phyloP scores from a whole-genome alignment of 2,329 filamentous ascomycete species.

The Ophiocordyceps camponoti-saundersi region DNA sequence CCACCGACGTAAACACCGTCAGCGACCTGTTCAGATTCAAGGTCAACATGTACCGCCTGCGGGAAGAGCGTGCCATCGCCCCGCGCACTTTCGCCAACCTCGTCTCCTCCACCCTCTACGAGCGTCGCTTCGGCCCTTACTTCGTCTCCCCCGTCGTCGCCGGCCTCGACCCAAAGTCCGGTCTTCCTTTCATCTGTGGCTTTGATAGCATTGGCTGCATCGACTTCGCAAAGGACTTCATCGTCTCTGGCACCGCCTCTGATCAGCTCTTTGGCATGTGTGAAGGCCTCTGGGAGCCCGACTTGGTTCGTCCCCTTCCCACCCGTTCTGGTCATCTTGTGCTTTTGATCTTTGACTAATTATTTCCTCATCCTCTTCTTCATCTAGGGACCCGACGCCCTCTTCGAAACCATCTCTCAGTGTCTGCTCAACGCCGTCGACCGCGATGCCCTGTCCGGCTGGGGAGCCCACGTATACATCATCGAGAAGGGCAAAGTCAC shows the following conservation, averaged over 20 bases:
- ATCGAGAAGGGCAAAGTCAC: conserved; percentile 99
- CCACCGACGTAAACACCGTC: conserved; percentile 88
- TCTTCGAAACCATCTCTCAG: conserved; percentile 98
- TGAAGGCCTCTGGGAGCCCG: conserved; percentile 93
- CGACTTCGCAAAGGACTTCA: conserved; percentile 99
- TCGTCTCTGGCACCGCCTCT: conserved; percentile 87
- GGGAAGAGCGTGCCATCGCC: conserved; percentile 92
- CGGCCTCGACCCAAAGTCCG: conserved; percentile 84
- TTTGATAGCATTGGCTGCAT: conserved; percentile 99
- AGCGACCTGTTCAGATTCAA: conserved; percentile 98
- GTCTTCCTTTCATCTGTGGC: conserved; percentile 93
- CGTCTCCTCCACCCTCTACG: conserved; percentile 79
- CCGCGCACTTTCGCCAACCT: conserved; percentile 94
- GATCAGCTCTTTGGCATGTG: conserved; percentile 99
- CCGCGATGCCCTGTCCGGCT: conserved; percentile 88
- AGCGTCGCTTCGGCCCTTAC: conserved; percentile 89
- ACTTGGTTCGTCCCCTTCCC: conserved; percentile 51
- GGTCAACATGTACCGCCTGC: conserved; percentile 98
- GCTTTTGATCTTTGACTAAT: background rate
- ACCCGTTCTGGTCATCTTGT: background rate
- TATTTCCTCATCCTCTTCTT: background rate
- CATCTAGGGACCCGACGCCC: conserved; percentile 64
- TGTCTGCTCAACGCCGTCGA: conserved; percentile 90
- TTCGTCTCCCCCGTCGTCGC: conserved; percentile 92
- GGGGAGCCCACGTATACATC: conserved; percentile 98